These are phyloP conservation scores for Aspergillus ustus DNA, from an alignment of 2,329 filamentous ascomycete genomes.

Conservation along the genomic window DNA sequence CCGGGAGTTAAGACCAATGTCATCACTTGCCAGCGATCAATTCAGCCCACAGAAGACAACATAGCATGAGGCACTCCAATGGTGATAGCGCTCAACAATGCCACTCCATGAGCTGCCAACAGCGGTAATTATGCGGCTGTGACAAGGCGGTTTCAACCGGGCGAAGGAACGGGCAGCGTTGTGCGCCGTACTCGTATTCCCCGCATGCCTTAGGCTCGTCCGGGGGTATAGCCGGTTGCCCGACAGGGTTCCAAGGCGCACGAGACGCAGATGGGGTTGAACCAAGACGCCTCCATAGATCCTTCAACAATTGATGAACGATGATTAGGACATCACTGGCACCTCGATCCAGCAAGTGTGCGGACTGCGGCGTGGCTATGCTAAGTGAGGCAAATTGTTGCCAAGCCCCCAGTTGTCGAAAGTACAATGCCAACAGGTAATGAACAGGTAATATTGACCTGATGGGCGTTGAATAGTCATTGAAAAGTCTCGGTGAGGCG, in stretches of 20 bases:
- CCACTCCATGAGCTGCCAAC: not conserved
- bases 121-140: not conserved
- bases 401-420: not conserved
- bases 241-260: not conserved
- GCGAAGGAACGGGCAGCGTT: not conserved
- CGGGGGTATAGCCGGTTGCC: not conserved
- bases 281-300: not conserved
- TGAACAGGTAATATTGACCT: not conserved
- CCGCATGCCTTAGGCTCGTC: conserved; percentile 2
- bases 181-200: conserved; percentile 5
- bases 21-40: not conserved
- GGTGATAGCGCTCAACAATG: not conserved
- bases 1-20: not conserved
- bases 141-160: not conserved
- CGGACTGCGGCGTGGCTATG: conserved; percentile 9
- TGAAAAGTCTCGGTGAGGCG: not conserved
- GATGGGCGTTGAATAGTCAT: not conserved
- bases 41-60: not conserved
- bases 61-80: not conserved
- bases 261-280: not conserved
- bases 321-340: not conserved
- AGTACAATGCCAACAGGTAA: not conserved
- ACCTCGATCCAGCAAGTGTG: not conserved
- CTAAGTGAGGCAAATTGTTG: not conserved
- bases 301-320: not conserved